Evolutionary conservation across 768 basidiomycete species (phyloP), one percentile per base, ranked within the genome.

Genomic region (Tulasnella sp.): DNA sequence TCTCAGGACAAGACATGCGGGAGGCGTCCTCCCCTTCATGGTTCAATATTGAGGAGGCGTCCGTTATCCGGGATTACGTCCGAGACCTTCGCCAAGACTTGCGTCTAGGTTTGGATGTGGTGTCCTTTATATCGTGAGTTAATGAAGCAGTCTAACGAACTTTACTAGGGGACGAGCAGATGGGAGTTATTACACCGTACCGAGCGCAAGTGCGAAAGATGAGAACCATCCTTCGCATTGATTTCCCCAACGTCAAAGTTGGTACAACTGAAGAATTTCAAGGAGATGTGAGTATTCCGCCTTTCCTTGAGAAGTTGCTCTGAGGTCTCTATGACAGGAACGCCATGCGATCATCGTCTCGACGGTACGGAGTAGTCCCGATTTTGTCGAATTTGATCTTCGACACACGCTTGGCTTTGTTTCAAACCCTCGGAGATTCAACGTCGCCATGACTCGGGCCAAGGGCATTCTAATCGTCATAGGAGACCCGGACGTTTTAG

Each of bases 401-500:
- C 85, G 84, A n/a, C 88, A 89, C 71, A 89, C 89, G 2, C 86
- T 91, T 9, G 90, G 90, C 40, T 91, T 91, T 48, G 27, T 77
- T n/a, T 19, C 52, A 24, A 77, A 77, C 27, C 76, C 76, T 12
- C 76, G 76, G 1, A 46, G 76, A 27, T 52, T 77, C 34, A 77
- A 77, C 31, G 92, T 93, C 52, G 90, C 91, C 10, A 84, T 93
- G 18, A 93, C 92, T 0, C 89, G 91, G 21, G 91, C 91, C 0
- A 88, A 92, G 82, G 89, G 91, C 0, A 85, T 92, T 4, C 87
- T 93, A n/a, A 88, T 92, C 80, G 85, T 92, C 72, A 84, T 93
- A 74, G 92, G 91, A 5, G 89, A 92, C 82, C 89, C 91, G 0
- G 83, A 84, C 4, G 88, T 91, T 3, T 87, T 92, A 6, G 88